phyloP scores from a whole-genome alignment of 495 filamentous ascomycete genomes.

The Aspergillus campestris region DNA sequence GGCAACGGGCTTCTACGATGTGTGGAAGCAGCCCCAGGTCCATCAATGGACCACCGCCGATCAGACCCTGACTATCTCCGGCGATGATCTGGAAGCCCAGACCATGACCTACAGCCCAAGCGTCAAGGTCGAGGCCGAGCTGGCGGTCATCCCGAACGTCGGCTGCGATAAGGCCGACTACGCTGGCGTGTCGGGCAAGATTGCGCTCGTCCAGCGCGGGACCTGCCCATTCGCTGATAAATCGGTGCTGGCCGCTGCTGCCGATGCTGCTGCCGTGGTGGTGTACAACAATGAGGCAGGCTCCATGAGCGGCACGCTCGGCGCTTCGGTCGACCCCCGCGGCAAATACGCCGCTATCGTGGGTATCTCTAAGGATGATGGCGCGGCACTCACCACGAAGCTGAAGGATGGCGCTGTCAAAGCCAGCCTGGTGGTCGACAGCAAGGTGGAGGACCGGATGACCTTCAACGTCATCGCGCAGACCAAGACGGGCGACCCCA shows the following conservation, averaged over 20 bases:
- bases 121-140: constrained; percentile 34
- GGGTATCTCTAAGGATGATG: constrained; percentile 46
- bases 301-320: constrained; percentile 45
- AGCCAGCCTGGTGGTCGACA: constrained; percentile 24
- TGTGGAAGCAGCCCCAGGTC: constrained; percentile 50
- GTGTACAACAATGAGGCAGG: constrained; percentile 61
- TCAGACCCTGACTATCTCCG: constrained; percentile 20
- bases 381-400: constrained; percentile 33
- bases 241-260: constrained; percentile 47
- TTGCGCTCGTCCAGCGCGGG: constrained; percentile 58
- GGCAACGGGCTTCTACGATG: constrained; percentile 48
- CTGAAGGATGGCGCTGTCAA: constrained; percentile 27
- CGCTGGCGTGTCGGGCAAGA: constrained; percentile 40
- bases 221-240: constrained; percentile 54
- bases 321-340: constrained; percentile 35
- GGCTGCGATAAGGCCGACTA: constrained; percentile 52
- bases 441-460: constrained; percentile 37
- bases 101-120: constrained; percentile 41
- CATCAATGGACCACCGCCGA: constrained; percentile 25
- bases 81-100: constrained; percentile 13
- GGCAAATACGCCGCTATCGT: constrained; percentile 43
- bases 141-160: constrained; percentile 44
- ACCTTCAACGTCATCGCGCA: constrained; percentile 63
- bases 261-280: constrained; percentile 49
- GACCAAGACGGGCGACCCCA: constrained; percentile 54